phyloP scores from a whole-genome alignment of 2,329 filamentous ascomycete species.

The Penicillium brevicompactum region DNA sequence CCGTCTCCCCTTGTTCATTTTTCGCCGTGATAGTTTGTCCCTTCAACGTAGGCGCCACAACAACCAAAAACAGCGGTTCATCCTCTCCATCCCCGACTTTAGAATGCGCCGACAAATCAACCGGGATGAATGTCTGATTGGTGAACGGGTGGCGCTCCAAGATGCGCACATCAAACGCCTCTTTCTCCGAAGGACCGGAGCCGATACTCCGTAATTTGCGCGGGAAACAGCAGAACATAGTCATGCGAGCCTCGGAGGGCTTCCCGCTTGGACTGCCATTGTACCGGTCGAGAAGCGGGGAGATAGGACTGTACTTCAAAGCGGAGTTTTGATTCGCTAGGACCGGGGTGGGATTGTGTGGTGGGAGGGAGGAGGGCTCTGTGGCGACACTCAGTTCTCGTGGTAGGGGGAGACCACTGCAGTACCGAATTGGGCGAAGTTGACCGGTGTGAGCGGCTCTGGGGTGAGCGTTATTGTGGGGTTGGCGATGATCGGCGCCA shows the following conservation, averaged over 20 bases:
- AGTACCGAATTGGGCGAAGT: slow-evolving; percentile 80
- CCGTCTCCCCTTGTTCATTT: slow-evolving; percentile 22
- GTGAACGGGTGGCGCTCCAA: slow-evolving; percentile 94
- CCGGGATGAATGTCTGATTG: slow-evolving; percentile 86
- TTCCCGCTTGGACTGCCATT: slow-evolving; percentile 47
- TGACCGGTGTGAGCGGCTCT: slow-evolving; percentile 65
- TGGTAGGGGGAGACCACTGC: slow-evolving; percentile 71
- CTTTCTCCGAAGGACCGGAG: slow-evolving; percentile 8
- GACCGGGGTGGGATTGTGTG: slow-evolving; percentile 53
- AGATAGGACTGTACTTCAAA: slow-evolving; percentile 81
- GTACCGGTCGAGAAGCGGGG: slow-evolving; percentile 73
- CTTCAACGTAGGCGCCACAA: slow-evolving; percentile 79
- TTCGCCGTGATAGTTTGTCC: slow-evolving; percentile 39
- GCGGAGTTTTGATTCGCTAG: slow-evolving; percentile 85
- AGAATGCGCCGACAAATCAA: slow-evolving; percentile 54
- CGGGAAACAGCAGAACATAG: slow-evolving; percentile 84
- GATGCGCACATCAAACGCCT: slow-evolving; percentile 67
- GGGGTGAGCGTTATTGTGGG: slow-evolving; percentile 55
- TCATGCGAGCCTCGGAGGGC: slow-evolving; percentile 68
- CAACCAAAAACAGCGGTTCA: slow-evolving; percentile 68
- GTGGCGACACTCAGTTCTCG: slow-evolving; percentile 51
- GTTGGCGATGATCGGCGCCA: slow-evolving; percentile 35
- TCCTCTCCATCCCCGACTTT: slow-evolving; percentile 25
- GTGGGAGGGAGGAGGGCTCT: slow-evolving; percentile 49
- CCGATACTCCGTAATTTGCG: slow-evolving; percentile 52